Base-by-base conservation (phyloP, 2,329 filamentous ascomycete species). In the Xylaria arbuscula region DNA sequence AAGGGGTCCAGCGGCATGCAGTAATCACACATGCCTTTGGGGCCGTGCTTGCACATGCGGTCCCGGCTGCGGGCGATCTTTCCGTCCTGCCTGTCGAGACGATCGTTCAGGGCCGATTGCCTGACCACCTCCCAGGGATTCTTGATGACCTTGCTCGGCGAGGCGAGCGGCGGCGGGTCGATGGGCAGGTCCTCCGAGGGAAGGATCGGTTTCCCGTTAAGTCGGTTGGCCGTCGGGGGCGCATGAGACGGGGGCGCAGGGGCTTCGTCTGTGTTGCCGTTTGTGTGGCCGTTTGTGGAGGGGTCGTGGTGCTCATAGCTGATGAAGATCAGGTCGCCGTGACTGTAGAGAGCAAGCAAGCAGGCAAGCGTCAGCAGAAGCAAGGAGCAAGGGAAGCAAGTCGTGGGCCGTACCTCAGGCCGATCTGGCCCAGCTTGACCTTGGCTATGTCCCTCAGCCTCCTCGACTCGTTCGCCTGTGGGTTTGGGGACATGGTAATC, bases 1-100 rank as follows among this genome's bases (percentile, higher is more conserved):
- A 97, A 99, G 0, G 96, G 96, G 77, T 99, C 96, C 59, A 98
- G 83, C 0, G 97, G 97, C 89, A 97, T 97, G 83, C 96, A 99
- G 82, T 98, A 97, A 82, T 99, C 96, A 81, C 96, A 99, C 96
- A 99, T 99, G 79, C 96, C 96, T 82, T 97, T 98, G 60, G 92
- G 90, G 1, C 95, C 95, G 79, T 99, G 96, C 70, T 93, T 91
- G 83, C 96, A 99, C 94, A 99, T 79, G 22, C 75, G 76, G 55
- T 78, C 77, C 53, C 74, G 75, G 19, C 76, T 70, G 28, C 78
- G 74, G 47, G 77, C 68, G 48, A 79, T 79, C 73, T 79, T 99
- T 73, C 96, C 96, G 84, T 96, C 91, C 73, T 90, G 87, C 81
- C 89, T 93, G 80, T 99, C 96, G 77, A 99, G 83, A 64, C 87